Conservation (phyloP, 768 basidiomycete genomes). For the Agrocybe praecox region DNA sequence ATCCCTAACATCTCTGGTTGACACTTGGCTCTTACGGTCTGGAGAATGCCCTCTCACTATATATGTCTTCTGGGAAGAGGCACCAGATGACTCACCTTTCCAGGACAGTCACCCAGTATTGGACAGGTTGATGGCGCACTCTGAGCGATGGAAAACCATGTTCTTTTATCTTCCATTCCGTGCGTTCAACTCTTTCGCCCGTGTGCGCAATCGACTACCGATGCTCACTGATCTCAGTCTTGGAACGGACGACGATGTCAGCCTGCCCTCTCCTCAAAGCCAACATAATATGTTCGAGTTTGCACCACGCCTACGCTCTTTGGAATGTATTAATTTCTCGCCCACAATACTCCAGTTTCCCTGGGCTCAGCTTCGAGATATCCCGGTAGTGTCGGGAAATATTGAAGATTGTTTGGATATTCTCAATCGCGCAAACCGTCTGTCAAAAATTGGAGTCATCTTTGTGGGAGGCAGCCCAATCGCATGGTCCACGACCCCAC, state of each 20-base stretch:
- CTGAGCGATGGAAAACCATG: constrained; percentile 32
- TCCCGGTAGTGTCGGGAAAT: constrained; percentile 33
- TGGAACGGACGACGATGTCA: constrained; percentile 31
- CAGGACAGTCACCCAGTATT: constrained; percentile 27
- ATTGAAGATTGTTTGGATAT: constrained; percentile 33
- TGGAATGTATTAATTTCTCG: constrained; percentile 37
- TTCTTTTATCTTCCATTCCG: constrained; percentile 35
- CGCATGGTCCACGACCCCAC: constrained; percentile 9
- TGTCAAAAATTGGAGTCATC: constrained; percentile 29
- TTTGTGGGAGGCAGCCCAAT: constrained; percentile 26
- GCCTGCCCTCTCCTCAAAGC: constrained; percentile 6
- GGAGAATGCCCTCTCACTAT: constrained; percentile 32
- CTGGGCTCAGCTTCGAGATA: constrained; percentile 32
- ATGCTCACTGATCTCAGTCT: constrained; percentile 33
- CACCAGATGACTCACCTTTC: constrained; percentile 32
- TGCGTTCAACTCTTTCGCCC: constrained; percentile 29
- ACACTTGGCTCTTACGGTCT: constrained; percentile 35
- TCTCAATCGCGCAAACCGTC: constrained; percentile 25
- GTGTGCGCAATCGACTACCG: constrained; percentile 28
- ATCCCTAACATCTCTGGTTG: constrained; percentile 24
- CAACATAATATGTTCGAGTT: constrained; percentile 30
- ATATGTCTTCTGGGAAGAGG: constrained; percentile 36
- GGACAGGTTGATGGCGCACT: constrained; percentile 30
- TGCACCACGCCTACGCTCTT: constrained; percentile 29
- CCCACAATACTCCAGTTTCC: constrained; percentile 34